Conservation (phyloP, 192 early-diverging fungal genomes). For the Mortierella alpina region DNA sequence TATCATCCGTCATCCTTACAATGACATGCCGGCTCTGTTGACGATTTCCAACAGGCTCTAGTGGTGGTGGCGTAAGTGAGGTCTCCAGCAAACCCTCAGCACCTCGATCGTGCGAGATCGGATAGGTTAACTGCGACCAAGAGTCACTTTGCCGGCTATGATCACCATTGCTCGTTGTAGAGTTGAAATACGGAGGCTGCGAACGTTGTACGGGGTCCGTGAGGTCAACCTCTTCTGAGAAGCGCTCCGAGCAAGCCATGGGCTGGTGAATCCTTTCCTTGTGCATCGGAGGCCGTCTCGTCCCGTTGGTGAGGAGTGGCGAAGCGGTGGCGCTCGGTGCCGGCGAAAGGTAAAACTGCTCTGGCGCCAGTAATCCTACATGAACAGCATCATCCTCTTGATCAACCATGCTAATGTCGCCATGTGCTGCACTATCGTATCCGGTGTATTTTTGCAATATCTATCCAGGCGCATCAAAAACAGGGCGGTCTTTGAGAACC, state of each 20-base stretch:
- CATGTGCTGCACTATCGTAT: slow-evolving; percentile 23
- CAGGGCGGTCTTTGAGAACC: too few species aligned
- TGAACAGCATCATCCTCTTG: slow-evolving; percentile 25
- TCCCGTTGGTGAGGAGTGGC: slow-evolving; percentile 1
- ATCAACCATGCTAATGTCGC: slow-evolving; percentile 20
- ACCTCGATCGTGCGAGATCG: not conserved
- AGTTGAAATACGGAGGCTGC: not conserved
- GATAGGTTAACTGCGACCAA: slow-evolving; percentile 15
- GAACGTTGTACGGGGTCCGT: not conserved
- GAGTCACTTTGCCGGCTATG: not conserved
- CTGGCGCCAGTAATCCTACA: slow-evolving; percentile 31
- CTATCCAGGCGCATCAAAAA: not conserved
- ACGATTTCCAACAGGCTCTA: slow-evolving; percentile 7
- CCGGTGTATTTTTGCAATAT: slow-evolving; percentile 14
- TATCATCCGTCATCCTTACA: slow-evolving; percentile 11
- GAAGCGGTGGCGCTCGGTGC: slow-evolving; percentile 13
- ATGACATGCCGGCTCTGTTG: slow-evolving; percentile 9
- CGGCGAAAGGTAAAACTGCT: slow-evolving; percentile 41
- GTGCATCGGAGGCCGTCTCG: not conserved
- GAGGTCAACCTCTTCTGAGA: slow-evolving; percentile 20
- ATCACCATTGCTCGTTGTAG: not conserved
- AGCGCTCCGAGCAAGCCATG: not conserved
- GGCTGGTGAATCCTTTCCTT: slow-evolving; percentile 1
- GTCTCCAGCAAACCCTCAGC: too few species aligned
- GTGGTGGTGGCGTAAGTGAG: slow-evolving; percentile 11